These are phyloP conservation scores for Salisapilia sapeloensis DNA, from an alignment of 352 stramenopile species.

Conservation along the genomic window DNA sequence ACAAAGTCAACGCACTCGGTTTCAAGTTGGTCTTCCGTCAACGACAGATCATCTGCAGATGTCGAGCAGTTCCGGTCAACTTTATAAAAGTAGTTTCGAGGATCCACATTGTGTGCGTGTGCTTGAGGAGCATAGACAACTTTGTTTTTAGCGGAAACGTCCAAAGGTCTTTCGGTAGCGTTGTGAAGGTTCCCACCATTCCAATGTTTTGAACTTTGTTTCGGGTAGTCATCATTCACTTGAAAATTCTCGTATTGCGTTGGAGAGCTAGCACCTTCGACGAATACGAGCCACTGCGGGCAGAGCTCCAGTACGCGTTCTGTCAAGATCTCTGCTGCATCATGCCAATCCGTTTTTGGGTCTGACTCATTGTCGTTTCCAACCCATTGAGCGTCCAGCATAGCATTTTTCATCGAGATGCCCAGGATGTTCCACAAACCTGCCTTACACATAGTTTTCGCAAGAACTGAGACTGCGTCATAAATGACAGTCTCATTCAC, in stretches of 20 bases:
- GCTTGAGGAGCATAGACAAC: slow-evolving; percentile 47
- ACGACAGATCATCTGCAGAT: slow-evolving; percentile 6
- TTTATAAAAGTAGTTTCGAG: slow-evolving; percentile 43
- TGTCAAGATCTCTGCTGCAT: slow-evolving; percentile 14
- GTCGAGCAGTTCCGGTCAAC: slow-evolving; percentile 20
- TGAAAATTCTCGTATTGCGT: slow-evolving; percentile 14
- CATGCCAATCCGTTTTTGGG: slow-evolving; percentile 18
- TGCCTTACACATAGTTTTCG: slow-evolving; percentile 24
- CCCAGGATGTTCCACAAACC: slow-evolving; percentile 52
- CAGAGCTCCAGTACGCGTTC: slow-evolving; percentile 25
- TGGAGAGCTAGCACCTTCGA: slow-evolving; percentile 28
- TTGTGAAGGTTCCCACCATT: slow-evolving; percentile 50
- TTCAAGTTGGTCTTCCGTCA: slow-evolving; percentile 6
- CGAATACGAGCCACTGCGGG: slow-evolving; percentile 47
- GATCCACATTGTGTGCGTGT: slow-evolving; percentile 28
- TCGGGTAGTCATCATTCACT: slow-evolving; percentile 24
- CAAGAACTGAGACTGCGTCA: slow-evolving; percentile 19
- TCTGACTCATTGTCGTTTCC: slow-evolving; percentile 6
- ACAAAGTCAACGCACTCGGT: slow-evolving; percentile 24
- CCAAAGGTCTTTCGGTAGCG: slow-evolving; percentile 20
- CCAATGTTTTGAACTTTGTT: slow-evolving; percentile 22
- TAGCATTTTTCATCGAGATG: slow-evolving; percentile 51
- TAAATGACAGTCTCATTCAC: slow-evolving; percentile 26
- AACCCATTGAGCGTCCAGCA: slow-evolving; percentile 19
- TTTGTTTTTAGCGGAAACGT: slow-evolving; percentile 25